Percentiles rank a stretch among this genome's conserved stretches.
Conservation (phyloP, 2,329 filamentous ascomycete genomes). For the Tolypocladium ovalisporum region DNA sequence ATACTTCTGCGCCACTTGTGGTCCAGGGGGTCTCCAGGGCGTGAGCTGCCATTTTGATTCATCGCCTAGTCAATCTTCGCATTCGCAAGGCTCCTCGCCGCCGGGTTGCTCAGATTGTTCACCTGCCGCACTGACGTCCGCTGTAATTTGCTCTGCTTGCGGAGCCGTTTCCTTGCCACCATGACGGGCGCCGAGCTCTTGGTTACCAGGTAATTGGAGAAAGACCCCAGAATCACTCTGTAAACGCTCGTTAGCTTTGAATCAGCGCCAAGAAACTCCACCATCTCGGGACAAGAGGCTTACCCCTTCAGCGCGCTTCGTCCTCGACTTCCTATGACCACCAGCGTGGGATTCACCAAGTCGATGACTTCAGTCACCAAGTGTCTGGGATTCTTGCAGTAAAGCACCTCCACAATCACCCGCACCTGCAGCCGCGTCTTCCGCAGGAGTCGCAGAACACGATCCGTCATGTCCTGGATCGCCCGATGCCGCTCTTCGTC, state of each 20-base stretch:
- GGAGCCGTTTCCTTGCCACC: constrained; percentile 84
- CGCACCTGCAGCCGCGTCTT: constrained; percentile 90
- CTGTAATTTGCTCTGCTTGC: constrained; percentile 78
- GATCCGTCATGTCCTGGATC: constrained; percentile 72
- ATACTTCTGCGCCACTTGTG: background rate
- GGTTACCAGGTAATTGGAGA: constrained; percentile 94
- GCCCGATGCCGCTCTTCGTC: constrained; percentile 75
- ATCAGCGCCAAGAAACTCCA: background rate
- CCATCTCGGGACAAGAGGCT: constrained; percentile 20
- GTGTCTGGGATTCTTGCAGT: constrained; percentile 96
- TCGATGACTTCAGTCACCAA: constrained; percentile 97
- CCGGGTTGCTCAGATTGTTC: constrained; percentile 69
- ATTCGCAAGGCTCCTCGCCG: constrained; percentile 52
- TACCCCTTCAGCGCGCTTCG: constrained; percentile 89
- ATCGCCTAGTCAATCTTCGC: constrained; percentile 59
- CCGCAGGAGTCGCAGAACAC: constrained; percentile 72
- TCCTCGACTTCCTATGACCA: constrained; percentile 85
- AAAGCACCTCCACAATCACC: constrained; percentile 90
- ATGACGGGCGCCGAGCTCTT: constrained; percentile 97
- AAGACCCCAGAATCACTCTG: constrained; percentile 88
- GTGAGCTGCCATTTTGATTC: background rate
- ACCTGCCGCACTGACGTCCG: constrained; percentile 57
- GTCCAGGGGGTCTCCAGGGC: background rate
- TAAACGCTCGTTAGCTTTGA: constrained; percentile 17
- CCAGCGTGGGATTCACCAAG: constrained; percentile 77